Base-by-base conservation (phyloP, 805 yeast species). In the Candida ovalis region DNA sequence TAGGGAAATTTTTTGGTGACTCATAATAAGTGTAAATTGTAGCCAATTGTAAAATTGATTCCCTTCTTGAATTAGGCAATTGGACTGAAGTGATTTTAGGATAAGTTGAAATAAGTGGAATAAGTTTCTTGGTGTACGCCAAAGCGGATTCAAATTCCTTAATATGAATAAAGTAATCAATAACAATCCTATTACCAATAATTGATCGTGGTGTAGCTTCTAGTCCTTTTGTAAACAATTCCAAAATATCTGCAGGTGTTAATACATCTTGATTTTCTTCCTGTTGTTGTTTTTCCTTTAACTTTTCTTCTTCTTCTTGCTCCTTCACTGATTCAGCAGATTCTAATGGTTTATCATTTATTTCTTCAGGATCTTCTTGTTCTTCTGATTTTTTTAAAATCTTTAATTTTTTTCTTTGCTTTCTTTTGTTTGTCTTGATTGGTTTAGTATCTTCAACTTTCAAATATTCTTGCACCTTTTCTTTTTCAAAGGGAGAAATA, bases 1-100 rank as follows among this genome's bases (percentile, higher is more conserved):
- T 73, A 2, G 78, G 73, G 59, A 80, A 88, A 66, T 92, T 87
- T 64, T 89, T 89, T 10, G 98, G 99, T 0, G 97, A 86, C 63
- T 92, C 96, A 59, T 83, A 78, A 60, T 88, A 85, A 0, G 96
- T 87, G 60, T 90, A 88, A 1, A 86, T 76, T 0, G 82, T 77
- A 0, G 94, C 98, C 46, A 88, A 71, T 22, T 79, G 73, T 33
- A 89, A 75, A 8, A 85, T 71, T 21, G 88, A 67, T 44, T 82
- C 86, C 44, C 74, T 74, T 54, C 74, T 79, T 1, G 90, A 73
- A 52, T 80, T 68, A 0, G 63, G 61, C 36, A 88, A 70, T 9
- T 65, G 60, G 7, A 76, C 68, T 0, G 84, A 82, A 3, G 78
- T 68, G 8, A 68, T 63, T 43, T 76, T 63, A 18, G 74, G 73